These are phyloP conservation scores for Hydrangea macrophylla DNA, from an alignment of 148 eudicot species.

Conservation along the genomic window DNA sequence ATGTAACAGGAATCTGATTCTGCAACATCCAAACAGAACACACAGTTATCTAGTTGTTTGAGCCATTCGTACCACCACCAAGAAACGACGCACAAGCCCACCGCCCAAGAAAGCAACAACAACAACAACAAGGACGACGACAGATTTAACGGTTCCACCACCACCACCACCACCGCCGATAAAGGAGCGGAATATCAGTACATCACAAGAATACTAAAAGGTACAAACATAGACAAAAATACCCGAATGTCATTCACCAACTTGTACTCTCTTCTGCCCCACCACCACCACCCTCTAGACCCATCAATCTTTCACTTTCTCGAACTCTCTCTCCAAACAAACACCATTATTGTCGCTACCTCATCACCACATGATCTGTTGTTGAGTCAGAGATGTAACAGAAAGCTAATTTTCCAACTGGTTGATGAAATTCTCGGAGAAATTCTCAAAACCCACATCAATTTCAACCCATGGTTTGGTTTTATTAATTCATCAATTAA, in stretches of 20 bases:
- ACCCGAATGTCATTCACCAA: conserved; percentile 46
- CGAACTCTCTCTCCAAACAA: too few species aligned
- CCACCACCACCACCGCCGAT: too few species aligned
- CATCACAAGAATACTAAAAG: conserved; percentile 54
- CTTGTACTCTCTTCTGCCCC: conserved; percentile 60
- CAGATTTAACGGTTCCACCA: conserved; percentile 9
- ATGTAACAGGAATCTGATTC: conserved; percentile 35
- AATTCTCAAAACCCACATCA: conserved; percentile 37
- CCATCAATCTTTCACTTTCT: conserved; percentile 61
- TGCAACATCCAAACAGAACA: conserved; percentile 30
- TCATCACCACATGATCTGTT: background rate
- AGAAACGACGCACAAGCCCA: conserved; percentile 21
- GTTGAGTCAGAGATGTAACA: conserved; percentile 30
- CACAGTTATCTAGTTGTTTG: conserved; percentile 43
- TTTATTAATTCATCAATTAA: too few species aligned
- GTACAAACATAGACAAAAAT: conserved; percentile 47
- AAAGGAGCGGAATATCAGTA: conserved; percentile 38
- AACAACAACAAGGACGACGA: too few species aligned
- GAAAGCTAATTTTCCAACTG: conserved; percentile 65
- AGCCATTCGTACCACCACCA: conserved; percentile 34
- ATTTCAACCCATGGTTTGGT: conserved; percentile 19
- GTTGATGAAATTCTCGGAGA: conserved; percentile 56
- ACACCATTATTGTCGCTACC: background rate
- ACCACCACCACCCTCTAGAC: conserved; percentile 64
- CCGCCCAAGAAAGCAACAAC: conserved; percentile 17